Evolutionary conservation across 176 grass and related monocot genomes (phyloP), one percentile per base, ranked within the genome.

Genomic region (Eleusine indica): DNA sequence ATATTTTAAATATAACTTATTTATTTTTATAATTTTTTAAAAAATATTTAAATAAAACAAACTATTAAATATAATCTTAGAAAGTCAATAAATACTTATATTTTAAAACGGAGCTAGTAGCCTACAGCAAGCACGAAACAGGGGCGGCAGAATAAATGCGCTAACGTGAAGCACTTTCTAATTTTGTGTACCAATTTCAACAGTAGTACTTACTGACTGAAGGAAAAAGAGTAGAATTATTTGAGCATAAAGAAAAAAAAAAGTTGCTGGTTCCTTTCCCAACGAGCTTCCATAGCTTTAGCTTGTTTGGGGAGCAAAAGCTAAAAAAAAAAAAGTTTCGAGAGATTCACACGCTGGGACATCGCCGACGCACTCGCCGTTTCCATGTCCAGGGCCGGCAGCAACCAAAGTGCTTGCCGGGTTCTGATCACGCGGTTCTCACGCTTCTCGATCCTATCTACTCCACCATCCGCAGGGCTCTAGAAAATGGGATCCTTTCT

Each of bases 381-480:
- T 15, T 66, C 81, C 57, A n/a, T 37, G 54, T 37, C 40, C 25
- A 9, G 22, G 38, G 9, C 19, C 79, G 57, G 71, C 53, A 35
- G 7, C 42, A 9, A 61, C 18, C 75, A 41, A 71, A 78, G 25
- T 53, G 51, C 51, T 53, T 52, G 49, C 9, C 47, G 74, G 43
- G 44, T 30, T 28, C 30, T 22, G 67, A 62, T 78, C 66, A 64
- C 83, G 83, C 67, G 74, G 53, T 21, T 19, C 37, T 70, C 74
- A 61, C 74, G 74, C 74, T 39, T 85, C 67, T 64, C 74, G 12
- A 16, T 30, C 35, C 21, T 47, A 11, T 35, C 19, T 3, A 61
- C 52, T 39, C 46, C 38, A 57, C 19, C 6, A n/a, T 58, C 54
- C n/a, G 58, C 57, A 53, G 6, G 43, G 13, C 70, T 73, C 68